These are phyloP conservation scores for Dactylellina haptotyla DNA, from an alignment of 2,329 filamentous ascomycete genomes.

Conservation along the genomic window DNA sequence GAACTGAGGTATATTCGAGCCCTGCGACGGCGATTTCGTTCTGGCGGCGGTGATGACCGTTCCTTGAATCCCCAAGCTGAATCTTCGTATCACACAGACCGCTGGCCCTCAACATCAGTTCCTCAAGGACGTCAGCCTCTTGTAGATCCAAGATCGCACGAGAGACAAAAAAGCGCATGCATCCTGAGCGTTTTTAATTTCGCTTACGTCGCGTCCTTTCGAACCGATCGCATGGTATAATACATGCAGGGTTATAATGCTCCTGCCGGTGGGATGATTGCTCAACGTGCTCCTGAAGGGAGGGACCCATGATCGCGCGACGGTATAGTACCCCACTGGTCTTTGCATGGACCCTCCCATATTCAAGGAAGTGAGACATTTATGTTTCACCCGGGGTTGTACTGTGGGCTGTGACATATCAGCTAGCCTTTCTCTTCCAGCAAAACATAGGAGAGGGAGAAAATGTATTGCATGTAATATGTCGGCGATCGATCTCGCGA, in stretches of 20 bases:
- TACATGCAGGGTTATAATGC: slow-evolving; percentile 8
- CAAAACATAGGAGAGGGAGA: not conserved
- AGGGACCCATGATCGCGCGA: not conserved
- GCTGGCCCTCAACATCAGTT: not conserved
- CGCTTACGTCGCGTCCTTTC: slow-evolving; percentile 6
- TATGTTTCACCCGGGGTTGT: slow-evolving; percentile 9
- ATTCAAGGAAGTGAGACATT: slow-evolving; percentile 24
- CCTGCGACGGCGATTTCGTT: not conserved
- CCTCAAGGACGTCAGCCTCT: not conserved
- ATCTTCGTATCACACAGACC: too few relatives aligned
- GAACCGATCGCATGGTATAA: slow-evolving; percentile 5
- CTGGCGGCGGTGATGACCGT: not conserved
- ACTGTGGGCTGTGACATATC: slow-evolving; percentile 8
- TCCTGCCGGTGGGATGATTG: not conserved
- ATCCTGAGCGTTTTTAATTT: slow-evolving; percentile 10
- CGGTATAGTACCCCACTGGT: not conserved
- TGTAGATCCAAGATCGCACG: slow-evolving; percentile 8
- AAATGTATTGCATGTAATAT: not conserved
- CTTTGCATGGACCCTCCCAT: not conserved
- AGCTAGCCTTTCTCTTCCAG: not conserved
- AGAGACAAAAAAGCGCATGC: slow-evolving; percentile 1
- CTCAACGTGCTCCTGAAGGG: not conserved
- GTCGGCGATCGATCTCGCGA: slow-evolving; percentile 39
- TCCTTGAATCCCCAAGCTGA: not conserved
- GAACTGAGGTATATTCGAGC: not conserved